Conservation (phyloP, 2,329 filamentous ascomycete species). For the Huntiella omanensis region DNA sequence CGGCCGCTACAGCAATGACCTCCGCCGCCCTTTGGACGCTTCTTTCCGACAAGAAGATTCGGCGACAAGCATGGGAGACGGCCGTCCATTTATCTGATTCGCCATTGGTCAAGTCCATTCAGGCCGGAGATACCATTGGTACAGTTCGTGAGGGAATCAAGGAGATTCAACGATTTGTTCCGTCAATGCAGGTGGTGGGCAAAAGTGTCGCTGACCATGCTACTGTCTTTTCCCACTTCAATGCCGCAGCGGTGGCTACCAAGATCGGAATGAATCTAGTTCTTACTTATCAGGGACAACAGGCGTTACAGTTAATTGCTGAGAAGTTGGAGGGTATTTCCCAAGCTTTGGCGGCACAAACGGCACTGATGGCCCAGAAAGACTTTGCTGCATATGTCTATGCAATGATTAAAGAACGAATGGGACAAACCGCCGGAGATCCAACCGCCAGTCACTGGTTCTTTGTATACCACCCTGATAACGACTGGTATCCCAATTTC, state of each 20-base stretch:
- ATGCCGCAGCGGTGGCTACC: slow-evolving; percentile 16
- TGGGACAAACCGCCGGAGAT: slow-evolving; percentile 18
- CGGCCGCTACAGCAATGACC: slow-evolving; percentile 11
- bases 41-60: slow-evolving; percentile 10
- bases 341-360: slow-evolving; percentile 18
- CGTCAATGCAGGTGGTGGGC: slow-evolving; percentile 20
- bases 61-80: slow-evolving; percentile 11
- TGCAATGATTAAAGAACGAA: slow-evolving; percentile 20
- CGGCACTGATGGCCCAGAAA: slow-evolving; percentile 20
- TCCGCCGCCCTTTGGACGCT: slow-evolving; percentile 11
- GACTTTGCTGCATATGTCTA: slow-evolving; percentile 21
- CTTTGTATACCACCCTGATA: slow-evolving; percentile 24
- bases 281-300: slow-evolving; percentile 20
- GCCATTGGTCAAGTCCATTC: slow-evolving; percentile 10
- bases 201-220: slow-evolving; percentile 18
- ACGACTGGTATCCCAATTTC: slow-evolving; percentile 24
- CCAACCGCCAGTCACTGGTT: slow-evolving; percentile 20
- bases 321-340: slow-evolving; percentile 19
- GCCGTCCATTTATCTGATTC: slow-evolving; percentile 9
- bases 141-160: slow-evolving; percentile 10
- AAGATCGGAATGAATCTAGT: slow-evolving; percentile 20
- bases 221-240: slow-evolving; percentile 18
- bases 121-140: slow-evolving; percentile 10
- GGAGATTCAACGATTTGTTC: slow-evolving; percentile 15
- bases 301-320: slow-evolving; percentile 20